Evolutionary conservation across 1,284 basidiomycete species (phyloP), one percentile per base, ranked within the genome.

Genomic region (Cutaneotrichosporon sp.): DNA sequence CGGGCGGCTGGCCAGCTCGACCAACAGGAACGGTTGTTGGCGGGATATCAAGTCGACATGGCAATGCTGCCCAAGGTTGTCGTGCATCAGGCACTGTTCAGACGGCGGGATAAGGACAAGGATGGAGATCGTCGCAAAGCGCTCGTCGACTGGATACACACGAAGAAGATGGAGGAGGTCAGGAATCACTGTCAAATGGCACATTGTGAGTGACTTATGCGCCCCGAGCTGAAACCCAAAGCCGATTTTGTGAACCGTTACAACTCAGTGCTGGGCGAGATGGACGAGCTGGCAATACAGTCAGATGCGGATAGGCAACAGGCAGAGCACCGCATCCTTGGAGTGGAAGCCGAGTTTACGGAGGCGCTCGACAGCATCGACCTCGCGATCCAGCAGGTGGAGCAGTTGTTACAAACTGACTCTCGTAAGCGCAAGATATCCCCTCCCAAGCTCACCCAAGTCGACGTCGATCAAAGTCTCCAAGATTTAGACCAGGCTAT

Each of bases 291-390:
- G 61, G 87, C 89, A 0, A 82, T 83, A 1, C 84, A 86, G 24
- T 82, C 81, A 4, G 90, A 88, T 66, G 70, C 76, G n/a, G 80
- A 81, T 54, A 82, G 83, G 26, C 83, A 88, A 72, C 81, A 84
- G 82, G 61, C 59, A 78, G 64, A 68, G 38, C 59, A 84, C 33
- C 80, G 79, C 55, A 81, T 84, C 9, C 76, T 79, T 0, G 80
- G 81, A 45, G 74, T 81, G 3, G 79, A 59, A 32, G 37, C 46
- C 34, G 70, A 74, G 44, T 71, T 72, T 46, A 51, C 52, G 9
- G 62, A 67, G 20, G 67, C 62, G 3, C 54, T 70, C 4, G 57
- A 49, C 0, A 56, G 69, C 19, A 55, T 71, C 20, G 65, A 71
- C 41, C 46, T 62, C 25, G 69, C 70, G 8, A 50, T 65, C 16